Percentiles rank a stretch among this genome's conserved stretches.
These are phyloP conservation scores for Diutina ranongensis DNA, from an alignment of 1,139 yeast genomes.

Conservation along the genomic window DNA sequence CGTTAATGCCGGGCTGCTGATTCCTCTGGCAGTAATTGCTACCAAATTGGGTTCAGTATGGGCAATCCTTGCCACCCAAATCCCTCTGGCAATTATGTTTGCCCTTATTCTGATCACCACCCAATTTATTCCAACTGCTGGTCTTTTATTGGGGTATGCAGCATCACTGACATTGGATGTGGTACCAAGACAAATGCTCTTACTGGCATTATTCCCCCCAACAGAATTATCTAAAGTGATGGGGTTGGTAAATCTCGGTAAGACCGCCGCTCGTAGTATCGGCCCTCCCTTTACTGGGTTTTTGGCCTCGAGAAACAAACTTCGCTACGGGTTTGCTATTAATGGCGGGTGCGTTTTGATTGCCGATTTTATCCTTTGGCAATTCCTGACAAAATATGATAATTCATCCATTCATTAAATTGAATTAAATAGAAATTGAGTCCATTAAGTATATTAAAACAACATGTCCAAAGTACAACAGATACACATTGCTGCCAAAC, in stretches of 20 bases:
- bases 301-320: constrained; percentile 40
- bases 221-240: constrained; percentile 62
- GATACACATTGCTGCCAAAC: constrained; percentile 62
- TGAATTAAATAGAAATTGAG: too few relatives aligned
- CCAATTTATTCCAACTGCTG: constrained; percentile 24
- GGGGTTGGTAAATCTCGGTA: constrained; percentile 79
- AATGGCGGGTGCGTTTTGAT: constrained; percentile 43
- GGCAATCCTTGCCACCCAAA: constrained; percentile 66
- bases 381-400: not conserved
- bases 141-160: constrained; percentile 32
- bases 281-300: constrained; percentile 77
- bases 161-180: constrained; percentile 72
- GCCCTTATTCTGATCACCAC: constrained; percentile 17
- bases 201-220: constrained; percentile 54
- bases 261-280: constrained; percentile 70
- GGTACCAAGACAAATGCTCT: constrained; percentile 74
- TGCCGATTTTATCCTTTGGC: constrained; percentile 30
- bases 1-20: constrained; percentile 48
- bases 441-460: constrained; percentile 28
- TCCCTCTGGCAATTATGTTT: constrained; percentile 64
- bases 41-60: constrained; percentile 64
- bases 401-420: not conserved
- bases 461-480: constrained; percentile 65
- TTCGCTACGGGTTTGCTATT: constrained; percentile 50
- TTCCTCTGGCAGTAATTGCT: constrained; percentile 64